Percentiles rank a stretch among this genome's conserved stretches.
These are phyloP conservation scores for Remersonia thermophila DNA, from an alignment of 2,329 filamentous ascomycete genomes.

Conservation along the genomic window DNA sequence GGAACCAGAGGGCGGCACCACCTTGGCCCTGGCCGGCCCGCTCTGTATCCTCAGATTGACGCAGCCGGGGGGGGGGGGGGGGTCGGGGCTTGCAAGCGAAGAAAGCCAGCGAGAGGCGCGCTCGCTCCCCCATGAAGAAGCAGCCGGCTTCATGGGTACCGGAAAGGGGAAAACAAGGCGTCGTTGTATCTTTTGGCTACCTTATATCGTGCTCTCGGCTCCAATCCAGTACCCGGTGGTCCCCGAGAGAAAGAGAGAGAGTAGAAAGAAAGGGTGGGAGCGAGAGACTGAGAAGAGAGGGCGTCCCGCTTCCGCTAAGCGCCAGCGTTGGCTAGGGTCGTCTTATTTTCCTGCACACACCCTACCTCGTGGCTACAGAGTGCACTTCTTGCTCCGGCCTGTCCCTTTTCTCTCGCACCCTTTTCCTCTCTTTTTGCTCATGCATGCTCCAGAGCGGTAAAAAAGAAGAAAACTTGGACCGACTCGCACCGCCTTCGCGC, in stretches of 20 bases:
- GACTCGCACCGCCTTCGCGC: too few relatives aligned
- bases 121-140: conserved; percentile 1
- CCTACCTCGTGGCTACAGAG: conserved; percentile 16
- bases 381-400: conserved; percentile 9
- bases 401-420: conserved; percentile 10
- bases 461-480: too few relatives aligned
- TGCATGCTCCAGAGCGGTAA: conserved; percentile 8
- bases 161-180: conserved; percentile 3
- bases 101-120: conserved; percentile 6
- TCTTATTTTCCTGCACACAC: conserved; percentile 27
- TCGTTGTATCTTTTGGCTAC: too few relatives aligned
- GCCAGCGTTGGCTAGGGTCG: conserved; percentile 31
- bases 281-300: too few relatives aligned
- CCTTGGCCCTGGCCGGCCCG: conserved; percentile 11
- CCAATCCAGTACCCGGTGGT: too few relatives aligned
- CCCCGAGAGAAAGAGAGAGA: too few relatives aligned
- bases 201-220: too few relatives aligned
- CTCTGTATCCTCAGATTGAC: conserved; percentile 12
- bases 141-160: too few relatives aligned
- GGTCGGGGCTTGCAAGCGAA: too few relatives aligned
- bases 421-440: conserved; percentile 3
- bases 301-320: conserved; percentile 27
- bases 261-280: too few relatives aligned
- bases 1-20: conserved; percentile 3
- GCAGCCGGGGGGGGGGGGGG: conserved; percentile 6